A percentile compares a stretch with the other conserved stretches of the same genome.
Evolutionary conservation across 225 moss, liverwort and hornwort genomes (phyloP).

Genomic region (Neckera pumila): DNA sequence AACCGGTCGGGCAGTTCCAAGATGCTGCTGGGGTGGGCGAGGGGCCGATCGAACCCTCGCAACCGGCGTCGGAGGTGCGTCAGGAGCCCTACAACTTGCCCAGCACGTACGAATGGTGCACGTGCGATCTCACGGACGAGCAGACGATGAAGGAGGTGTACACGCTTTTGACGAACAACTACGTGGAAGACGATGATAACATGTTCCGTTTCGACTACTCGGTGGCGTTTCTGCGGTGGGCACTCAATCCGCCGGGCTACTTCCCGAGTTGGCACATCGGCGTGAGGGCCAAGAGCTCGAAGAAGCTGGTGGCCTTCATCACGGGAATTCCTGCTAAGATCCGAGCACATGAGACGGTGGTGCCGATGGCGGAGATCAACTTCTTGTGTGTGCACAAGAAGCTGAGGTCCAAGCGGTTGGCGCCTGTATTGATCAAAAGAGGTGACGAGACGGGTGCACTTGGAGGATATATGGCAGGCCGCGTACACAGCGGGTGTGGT

Average conservation of each 20-base stretch:
- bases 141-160: slow-evolving; percentile 92
- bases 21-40: slow-evolving; percentile 43
- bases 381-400: slow-evolving; percentile 96
- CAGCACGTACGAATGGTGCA: slow-evolving; percentile 91
- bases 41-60: slow-evolving; percentile 70
- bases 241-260: slow-evolving; percentile 83
- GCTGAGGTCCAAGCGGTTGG: slow-evolving; percentile 84
- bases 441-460: slow-evolving; percentile 83
- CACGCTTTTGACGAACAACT: slow-evolving; percentile 77
- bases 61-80: slow-evolving; percentile 57
- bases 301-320: slow-evolving; percentile 94
- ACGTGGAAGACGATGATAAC: slow-evolving; percentile 96
- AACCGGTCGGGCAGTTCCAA: slow-evolving; percentile 75
- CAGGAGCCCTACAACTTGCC: slow-evolving; percentile 92
- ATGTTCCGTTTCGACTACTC: slow-evolving; percentile 99
- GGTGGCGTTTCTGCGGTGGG: slow-evolving; percentile 85
- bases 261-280: slow-evolving; percentile 92
- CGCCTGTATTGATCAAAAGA: slow-evolving; percentile 93
- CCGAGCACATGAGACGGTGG: slow-evolving; percentile 48
- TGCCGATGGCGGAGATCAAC: slow-evolving; percentile 88
- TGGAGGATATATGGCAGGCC: slow-evolving; percentile 93
- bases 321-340: slow-evolving; percentile 86
- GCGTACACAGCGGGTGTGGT: slow-evolving; percentile 95
- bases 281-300: slow-evolving; percentile 73
- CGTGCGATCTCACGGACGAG: slow-evolving; percentile 68